Percentiles rank a stretch among this genome's conserved stretches.
These are phyloP conservation scores for Paracorniculantispora psalliotae DNA, from an alignment of 2,329 filamentous ascomycete genomes.

Conservation along the genomic window DNA sequence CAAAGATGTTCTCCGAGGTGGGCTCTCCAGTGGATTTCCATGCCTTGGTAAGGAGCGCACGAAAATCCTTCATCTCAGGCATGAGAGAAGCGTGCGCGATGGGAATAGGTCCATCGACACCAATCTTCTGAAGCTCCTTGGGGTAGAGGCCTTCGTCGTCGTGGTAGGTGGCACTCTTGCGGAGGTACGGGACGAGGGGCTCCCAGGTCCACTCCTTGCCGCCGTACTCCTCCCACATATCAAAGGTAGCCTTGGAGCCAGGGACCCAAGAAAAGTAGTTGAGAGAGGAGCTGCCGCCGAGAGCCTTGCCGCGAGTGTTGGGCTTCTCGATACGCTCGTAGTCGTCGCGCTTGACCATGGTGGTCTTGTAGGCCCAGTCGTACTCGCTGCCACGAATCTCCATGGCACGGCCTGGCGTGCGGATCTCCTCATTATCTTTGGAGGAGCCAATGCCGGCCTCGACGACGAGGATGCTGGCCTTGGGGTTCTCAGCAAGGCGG, in stretches of 20 bases:
- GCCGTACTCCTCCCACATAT: conserved; percentile 68
- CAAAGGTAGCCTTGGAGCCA: conserved; percentile 52
- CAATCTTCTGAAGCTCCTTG: conserved; percentile 45
- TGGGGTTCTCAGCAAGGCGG: conserved; percentile 30
- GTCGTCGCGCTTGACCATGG: conserved; percentile 53
- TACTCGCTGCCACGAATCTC: conserved; percentile 49
- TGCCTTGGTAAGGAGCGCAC: conserved; percentile 43
- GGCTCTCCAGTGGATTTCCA: conserved; percentile 49
- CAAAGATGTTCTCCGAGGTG: conserved; percentile 50
- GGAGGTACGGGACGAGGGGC: conserved; percentile 43
- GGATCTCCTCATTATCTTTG: conserved; percentile 44
- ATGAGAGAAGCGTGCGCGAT: conserved; percentile 51
- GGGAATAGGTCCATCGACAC: conserved; percentile 45
- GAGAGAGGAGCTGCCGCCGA: conserved; percentile 52
- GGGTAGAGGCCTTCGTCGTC: conserved; percentile 46
- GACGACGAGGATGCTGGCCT: conserved; percentile 40
- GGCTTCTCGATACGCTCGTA: conserved; percentile 59
- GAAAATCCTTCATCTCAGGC: conserved; percentile 47
- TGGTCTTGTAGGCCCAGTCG: conserved; percentile 59
- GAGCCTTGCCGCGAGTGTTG: conserved; percentile 55
- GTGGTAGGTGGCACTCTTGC: conserved; percentile 53
- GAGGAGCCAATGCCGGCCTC: conserved; percentile 47
- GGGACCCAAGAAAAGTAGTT: conserved; percentile 64
- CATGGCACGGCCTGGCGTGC: conserved; percentile 48
- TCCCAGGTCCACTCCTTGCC: conserved; percentile 63